Conservation (phyloP, 2,329 filamentous ascomycete species). For the Venturia oleaginea region DNA sequence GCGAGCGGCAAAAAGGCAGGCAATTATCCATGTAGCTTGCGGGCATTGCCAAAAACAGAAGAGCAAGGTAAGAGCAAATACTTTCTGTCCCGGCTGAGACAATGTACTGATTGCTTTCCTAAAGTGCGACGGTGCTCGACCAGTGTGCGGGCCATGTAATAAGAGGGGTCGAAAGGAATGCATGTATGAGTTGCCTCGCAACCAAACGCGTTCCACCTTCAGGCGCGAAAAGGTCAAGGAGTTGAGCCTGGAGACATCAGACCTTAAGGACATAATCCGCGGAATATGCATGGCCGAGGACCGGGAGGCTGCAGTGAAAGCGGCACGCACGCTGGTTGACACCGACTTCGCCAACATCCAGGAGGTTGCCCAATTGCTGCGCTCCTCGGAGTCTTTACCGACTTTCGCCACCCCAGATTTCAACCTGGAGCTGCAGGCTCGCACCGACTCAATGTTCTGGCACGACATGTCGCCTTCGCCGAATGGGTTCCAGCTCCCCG, state of each 20-base stretch:
- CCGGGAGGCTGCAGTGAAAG: neutral
- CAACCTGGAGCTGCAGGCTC: neutral
- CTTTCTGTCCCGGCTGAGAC: neutral
- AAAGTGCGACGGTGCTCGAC: constrained; percentile 17
- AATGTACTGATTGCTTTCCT: neutral
- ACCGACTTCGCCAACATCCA: neutral
- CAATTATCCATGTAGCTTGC: constrained; percentile 4
- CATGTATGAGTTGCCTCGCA: constrained; percentile 16
- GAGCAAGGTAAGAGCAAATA: constrained; percentile 3
- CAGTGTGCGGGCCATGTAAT: constrained; percentile 16
- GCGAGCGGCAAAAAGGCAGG: neutral
- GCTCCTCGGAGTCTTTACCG: neutral
- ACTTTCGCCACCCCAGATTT: neutral
- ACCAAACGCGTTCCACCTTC: constrained; percentile 16
- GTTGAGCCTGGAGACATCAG: constrained; percentile 1
- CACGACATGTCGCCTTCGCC: neutral
- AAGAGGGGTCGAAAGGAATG: constrained; percentile 16
- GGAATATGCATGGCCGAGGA: constrained; percentile 1
- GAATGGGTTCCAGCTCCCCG: neutral
- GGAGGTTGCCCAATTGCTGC: neutral
- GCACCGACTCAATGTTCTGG: neutral
- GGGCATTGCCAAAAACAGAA: constrained; percentile 10
- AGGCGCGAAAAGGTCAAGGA: constrained; percentile 16
- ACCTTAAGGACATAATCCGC: constrained; percentile 2
- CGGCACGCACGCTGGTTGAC: neutral